Conservation (phyloP, 1,284 basidiomycete genomes). For the Tylopilus orsonianus region DNA sequence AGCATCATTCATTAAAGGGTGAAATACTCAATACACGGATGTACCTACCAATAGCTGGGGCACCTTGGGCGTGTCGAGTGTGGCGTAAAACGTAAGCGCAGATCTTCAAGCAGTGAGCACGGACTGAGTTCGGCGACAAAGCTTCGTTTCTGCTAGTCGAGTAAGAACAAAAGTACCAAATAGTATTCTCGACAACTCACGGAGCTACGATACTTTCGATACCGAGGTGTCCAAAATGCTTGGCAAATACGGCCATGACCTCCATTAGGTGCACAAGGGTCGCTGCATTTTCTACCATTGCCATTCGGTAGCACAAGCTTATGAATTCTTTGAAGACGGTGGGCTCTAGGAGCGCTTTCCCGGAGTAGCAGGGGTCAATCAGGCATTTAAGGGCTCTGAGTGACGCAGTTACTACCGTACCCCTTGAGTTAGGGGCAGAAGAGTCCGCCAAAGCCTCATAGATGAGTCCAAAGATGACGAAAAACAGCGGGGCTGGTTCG, state of each 20-base stretch:
- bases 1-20: not conserved
- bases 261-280: slow-evolving; percentile 79
- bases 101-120: slow-evolving; percentile 77
- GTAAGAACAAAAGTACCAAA: not conserved
- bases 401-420: slow-evolving; percentile 64
- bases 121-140: slow-evolving; percentile 47
- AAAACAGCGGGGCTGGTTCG: slow-evolving; percentile 85
- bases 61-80: slow-evolving; percentile 57
- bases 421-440: slow-evolving; percentile 41
- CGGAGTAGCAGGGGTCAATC: slow-evolving; percentile 77
- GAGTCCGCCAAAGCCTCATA: slow-evolving; percentile 85
- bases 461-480: slow-evolving; percentile 87
- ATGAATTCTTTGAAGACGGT: slow-evolving; percentile 89
- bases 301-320: slow-evolving; percentile 86
- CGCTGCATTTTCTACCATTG: slow-evolving; percentile 78
- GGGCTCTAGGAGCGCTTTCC: slow-evolving; percentile 76
- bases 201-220: slow-evolving; percentile 20
- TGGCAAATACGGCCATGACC: slow-evolving; percentile 66
- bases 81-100: slow-evolving; percentile 80
- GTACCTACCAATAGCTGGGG: slow-evolving; percentile 56
- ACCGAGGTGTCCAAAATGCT: slow-evolving; percentile 47
- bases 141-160: slow-evolving; percentile 36
- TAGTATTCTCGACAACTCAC: slow-evolving; percentile 15
- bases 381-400: slow-evolving; percentile 80
- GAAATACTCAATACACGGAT: not conserved